Conservation (phyloP, 2,329 filamentous ascomycete species). For the Aphanocladium album region DNA sequence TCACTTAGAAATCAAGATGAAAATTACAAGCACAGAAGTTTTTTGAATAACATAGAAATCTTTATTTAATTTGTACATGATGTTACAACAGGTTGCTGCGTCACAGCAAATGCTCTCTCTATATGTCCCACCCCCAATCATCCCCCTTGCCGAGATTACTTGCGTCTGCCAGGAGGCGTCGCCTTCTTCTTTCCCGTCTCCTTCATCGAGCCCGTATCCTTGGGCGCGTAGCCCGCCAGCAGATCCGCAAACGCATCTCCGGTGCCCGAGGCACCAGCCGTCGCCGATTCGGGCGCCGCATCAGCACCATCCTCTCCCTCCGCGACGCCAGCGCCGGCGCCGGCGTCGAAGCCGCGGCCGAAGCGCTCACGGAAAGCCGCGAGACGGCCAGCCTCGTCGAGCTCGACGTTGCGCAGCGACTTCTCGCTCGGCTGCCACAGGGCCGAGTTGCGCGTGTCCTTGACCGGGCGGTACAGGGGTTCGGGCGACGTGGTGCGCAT, state of each 20-base stretch:
- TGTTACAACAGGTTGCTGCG: constrained; percentile 2
- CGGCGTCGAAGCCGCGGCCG: constrained; percentile 75
- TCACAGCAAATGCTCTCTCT: not conserved
- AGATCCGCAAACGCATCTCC: constrained; percentile 41
- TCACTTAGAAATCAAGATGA: no score
- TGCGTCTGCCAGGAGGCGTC: constrained; percentile 25
- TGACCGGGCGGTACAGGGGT: constrained; percentile 55
- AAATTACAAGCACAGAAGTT: not conserved
- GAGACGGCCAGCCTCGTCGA: constrained; percentile 88
- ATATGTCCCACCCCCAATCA: not conserved
- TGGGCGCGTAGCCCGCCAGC: constrained; percentile 44
- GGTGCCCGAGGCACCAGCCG: constrained; percentile 18
- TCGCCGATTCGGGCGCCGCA: constrained; percentile 24
- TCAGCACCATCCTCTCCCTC: constrained; percentile 18
- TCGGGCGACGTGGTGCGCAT: constrained; percentile 70
- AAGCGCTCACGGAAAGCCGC: constrained; percentile 81
- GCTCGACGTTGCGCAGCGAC: constrained; percentile 80
- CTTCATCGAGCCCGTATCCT: constrained; percentile 31
- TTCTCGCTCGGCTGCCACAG: constrained; percentile 86
- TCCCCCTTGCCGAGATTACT: constrained; percentile 29
- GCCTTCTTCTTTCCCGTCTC: constrained; percentile 37
- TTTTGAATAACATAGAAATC: no score
- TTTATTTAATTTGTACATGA: constrained; percentile 6
- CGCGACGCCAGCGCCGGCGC: constrained; percentile 26
- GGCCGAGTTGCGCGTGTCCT: constrained; percentile 84